Conservation (phyloP, 495 filamentous ascomycete genomes). For the Hamigera avellanea region DNA sequence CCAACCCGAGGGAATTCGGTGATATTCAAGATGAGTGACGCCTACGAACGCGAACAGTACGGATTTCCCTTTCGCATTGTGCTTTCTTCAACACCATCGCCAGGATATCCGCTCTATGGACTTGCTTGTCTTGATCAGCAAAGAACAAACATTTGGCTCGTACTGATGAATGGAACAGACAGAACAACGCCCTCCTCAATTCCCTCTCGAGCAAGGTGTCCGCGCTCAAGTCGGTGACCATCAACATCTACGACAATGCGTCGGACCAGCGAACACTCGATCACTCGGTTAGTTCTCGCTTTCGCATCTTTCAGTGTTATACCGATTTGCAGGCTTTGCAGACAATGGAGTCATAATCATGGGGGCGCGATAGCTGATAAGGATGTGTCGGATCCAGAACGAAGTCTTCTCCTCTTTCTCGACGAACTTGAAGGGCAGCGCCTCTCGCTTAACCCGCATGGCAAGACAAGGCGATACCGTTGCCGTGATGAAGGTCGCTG, state of each 20-base stretch:
- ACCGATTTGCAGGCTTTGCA: no score
- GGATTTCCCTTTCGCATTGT: constrained; percentile 4
- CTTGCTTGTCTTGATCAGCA: constrained; percentile 1
- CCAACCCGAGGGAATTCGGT: no score
- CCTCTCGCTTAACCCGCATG: constrained; percentile 80
- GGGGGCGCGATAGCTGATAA: neutral
- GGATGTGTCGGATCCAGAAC: constrained; percentile 22
- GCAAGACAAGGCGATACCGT: constrained; percentile 82
- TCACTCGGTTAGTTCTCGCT: constrained; percentile 49
- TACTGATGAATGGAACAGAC: constrained; percentile 32
- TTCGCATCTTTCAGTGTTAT: neutral
- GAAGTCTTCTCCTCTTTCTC: constrained; percentile 51
- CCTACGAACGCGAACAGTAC: constrained; percentile 84
- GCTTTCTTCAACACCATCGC: neutral
- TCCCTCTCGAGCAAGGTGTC: constrained; percentile 84
- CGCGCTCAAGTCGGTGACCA: constrained; percentile 87
- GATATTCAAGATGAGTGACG: constrained; percentile 66
- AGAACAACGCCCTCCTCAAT: constrained; percentile 92
- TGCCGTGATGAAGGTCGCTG: constrained; percentile 79
- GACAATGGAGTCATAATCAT: no score
- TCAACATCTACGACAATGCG: constrained; percentile 95
- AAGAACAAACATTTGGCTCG: neutral
- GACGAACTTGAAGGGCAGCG: constrained; percentile 66
- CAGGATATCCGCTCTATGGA: neutral
- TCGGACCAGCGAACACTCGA: constrained; percentile 79